Percentiles rank a stretch among this genome's conserved stretches.
These are phyloP conservation scores for Hippophae gyantsensis DNA, from an alignment of 306 rosid species.

Conservation along the genomic window DNA sequence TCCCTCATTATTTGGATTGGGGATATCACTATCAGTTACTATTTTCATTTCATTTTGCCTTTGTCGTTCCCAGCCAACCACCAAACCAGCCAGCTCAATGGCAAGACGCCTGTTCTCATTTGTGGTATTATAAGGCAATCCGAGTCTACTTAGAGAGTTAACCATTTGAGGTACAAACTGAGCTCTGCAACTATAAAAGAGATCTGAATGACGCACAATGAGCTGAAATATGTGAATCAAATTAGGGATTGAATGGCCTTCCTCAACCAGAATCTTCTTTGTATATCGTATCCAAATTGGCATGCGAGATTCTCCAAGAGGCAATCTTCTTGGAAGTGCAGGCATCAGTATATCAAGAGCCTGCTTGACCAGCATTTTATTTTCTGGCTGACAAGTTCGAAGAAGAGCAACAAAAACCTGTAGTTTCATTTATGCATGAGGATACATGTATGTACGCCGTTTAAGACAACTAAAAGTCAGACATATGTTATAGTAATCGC, in stretches of 20 bases:
- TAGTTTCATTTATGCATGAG: constrained; percentile 25
- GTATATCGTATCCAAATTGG: constrained; percentile 97
- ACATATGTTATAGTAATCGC: too few species aligned
- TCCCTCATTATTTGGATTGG: constrained; percentile 56
- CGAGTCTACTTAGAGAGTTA: constrained; percentile 95
- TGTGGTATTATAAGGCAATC: constrained; percentile 88
- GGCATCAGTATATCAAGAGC: constrained; percentile 99
- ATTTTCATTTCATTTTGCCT: constrained; percentile 89
- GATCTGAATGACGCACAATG: constrained; percentile 96
- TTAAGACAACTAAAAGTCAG: too few species aligned
- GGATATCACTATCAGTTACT: constrained; percentile 57
- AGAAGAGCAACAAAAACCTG: constrained; percentile 99
- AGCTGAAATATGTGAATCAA: constrained; percentile 98
- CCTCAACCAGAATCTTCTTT: constrained; percentile 92
- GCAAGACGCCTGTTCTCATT: constrained; percentile 96
- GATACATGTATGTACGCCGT: neutral
- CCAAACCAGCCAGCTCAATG: constrained; percentile 98
- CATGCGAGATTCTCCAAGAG: constrained; percentile 93
- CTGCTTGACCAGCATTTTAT: constrained; percentile 98
- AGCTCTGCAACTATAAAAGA: constrained; percentile 96
- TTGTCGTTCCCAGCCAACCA: constrained; percentile 97
- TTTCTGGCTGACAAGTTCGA: constrained; percentile 97
- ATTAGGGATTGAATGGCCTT: constrained; percentile 97
- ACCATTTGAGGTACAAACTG: constrained; percentile 99
- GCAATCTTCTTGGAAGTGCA: constrained; percentile 93